Base-by-base conservation (phyloP, 2,329 filamentous ascomycete genomes). In the Nakataea oryzae region DNA sequence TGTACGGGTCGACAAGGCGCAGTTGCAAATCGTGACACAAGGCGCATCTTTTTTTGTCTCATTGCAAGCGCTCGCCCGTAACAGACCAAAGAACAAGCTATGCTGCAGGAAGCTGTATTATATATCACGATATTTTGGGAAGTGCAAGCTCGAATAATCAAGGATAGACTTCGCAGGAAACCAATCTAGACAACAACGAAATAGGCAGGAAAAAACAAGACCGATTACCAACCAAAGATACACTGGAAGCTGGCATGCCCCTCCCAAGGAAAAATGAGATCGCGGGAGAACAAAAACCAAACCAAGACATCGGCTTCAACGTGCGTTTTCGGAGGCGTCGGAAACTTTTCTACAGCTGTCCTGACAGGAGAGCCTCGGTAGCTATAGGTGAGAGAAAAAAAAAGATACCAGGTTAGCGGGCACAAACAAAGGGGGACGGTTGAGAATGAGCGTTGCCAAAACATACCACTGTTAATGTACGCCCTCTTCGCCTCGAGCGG, bases 381-480 rank as follows among this genome's bases (percentile, higher is more conserved):
- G 90, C 90, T 84, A n/a, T n/a, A n/a, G n/a, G 68, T 27, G 57
- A 34, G 9, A 61, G 57, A 26, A 4, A 3, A 11, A 55, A 65
- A 71, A 65, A 70, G 59, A 62, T 24, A 47, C 14, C 58, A 67
- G 62, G 71, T 78, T 70, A 74, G 73, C 60, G 64, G 64, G 61
- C 59, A 59, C 41, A 57, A 32, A 13, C 29, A 58, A 17, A 29
- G 56, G n/a, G 27, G 61, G 13, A 32, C 64, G 58, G 27, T 11
- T 57, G 32, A 17, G 24, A n/a, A 21, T 29, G 24, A 54, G 58
- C 34, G 41, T 21, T 27, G 14, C 30, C 27, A 17, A 55, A 66
- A 84, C 88, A 77, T 86, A 93, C 90, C 90, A 78, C 87, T 92
- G 74, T 92, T 93, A 73, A 99, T 97, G 75, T 97, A 99, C 63